Base-by-base conservation (phyloP, 2,329 filamentous ascomycete species). In the Colletotrichum echinochloae region DNA sequence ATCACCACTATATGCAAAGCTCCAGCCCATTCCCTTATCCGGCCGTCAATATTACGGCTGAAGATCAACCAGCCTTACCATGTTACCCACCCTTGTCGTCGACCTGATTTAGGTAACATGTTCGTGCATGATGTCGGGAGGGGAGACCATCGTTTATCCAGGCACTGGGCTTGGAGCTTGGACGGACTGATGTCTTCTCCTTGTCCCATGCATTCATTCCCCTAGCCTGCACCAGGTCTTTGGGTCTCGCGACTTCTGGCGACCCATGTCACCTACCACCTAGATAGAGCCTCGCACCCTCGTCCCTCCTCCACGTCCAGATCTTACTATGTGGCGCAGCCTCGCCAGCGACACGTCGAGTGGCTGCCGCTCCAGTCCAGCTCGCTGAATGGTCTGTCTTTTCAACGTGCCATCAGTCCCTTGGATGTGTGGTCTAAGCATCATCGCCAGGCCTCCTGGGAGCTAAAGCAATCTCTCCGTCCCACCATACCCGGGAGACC, bases 41-140 rank as follows among this genome's bases (percentile, higher is more conserved):
- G 72, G 72, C 55, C 60, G 56, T 55, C 66, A 56, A 71, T 70
- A 35, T 28, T 59, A 51, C 51, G 60, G 71, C 71, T 72, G 71
- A 71, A 51, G 63, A 56, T 55, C 63, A 68, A 68, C 67, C 37
- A 55, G 59, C 57, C 64, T 71, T 70, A 71, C 69, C 69, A 70
- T 70, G 60, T 72, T 60, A 35, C 52, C 54, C 55, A 71, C 61
- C 54, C 71, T 48, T 71, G 65, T 46, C 56, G 20, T 52, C 54
- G 56, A 35, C 56, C 28, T 60, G 56, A n/a, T 56, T 16, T 49
- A 51, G 14, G 23, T 26, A 51, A 52, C 26, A 54, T 54, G 23
- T n/a, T 11, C 16, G 28, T 54, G 23, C 48, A 20, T 8, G 46
- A 16, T 18, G 11, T 2, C 23, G n/a, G 46, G 46, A 33, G 59